Base-by-base conservation (phyloP, 768 basidiomycete genomes). In the Psilocybe tampanensis region DNA sequence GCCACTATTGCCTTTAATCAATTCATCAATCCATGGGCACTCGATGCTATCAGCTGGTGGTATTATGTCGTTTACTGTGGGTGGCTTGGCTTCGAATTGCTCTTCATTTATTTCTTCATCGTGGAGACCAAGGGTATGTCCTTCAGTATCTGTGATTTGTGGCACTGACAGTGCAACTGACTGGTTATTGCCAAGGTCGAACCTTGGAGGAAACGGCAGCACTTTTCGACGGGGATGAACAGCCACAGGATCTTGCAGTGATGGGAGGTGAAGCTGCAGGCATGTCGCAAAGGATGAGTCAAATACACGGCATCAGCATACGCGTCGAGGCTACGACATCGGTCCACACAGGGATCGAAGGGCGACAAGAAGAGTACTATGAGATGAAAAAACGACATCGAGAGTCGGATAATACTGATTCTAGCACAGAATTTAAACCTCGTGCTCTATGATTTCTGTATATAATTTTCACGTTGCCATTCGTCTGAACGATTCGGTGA, bases 21-120 rank as follows among this genome's bases (percentile, higher is more conserved):
- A 65, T 88, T 90, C 50, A 82, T 90, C 52, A 92, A 92, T 63
- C 89, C 90, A 5, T 84, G 86, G 74, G 91, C 90, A 1, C 72
- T 92, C 29, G 72, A 74, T 6, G 75, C 75, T 11, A 77, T 84
- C 15, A 76, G 76, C 54, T 85, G 83, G 83, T 75, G 77, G 71
- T 84, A 84, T 55, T 86, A 88, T 56, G 67, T 87, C 21, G 80
- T 81, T 18, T 80, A 86, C 62, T 84, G 84, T 59, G 86, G 76
- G 19, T 86, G 85, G 85, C 75, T 89, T 26, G 70, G 79, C 34
- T 58, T 86, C 55, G 86, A 89, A 63, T 71, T 89, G 3, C 64
- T 78, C 18, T 88, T 88, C 67, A 71, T 89, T 11, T 70, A 78
- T 17, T 59, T 70, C 12, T 86, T 70, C 65, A 71, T 88, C 44